Base-by-base conservation (phyloP, 768 basidiomycete species). In the Termitomyces sp. region DNA sequence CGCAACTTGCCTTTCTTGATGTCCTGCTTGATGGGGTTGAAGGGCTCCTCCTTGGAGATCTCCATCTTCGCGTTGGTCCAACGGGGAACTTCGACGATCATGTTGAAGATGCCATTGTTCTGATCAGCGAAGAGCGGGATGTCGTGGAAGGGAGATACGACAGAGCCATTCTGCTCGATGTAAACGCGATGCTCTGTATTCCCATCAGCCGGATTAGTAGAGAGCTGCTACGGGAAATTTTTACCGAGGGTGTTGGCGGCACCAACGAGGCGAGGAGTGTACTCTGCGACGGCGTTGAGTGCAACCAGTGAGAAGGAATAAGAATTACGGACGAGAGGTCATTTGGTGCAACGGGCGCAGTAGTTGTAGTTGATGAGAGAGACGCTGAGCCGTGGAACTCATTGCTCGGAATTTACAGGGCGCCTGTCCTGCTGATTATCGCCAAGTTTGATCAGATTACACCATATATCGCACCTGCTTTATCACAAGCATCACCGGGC, bases 51-150 rank as follows among this genome's bases (percentile, higher is more conserved):
- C 76, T 97, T 99, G 75, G 83, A 96, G 73, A 97, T 97, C 77
- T 99, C 97, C 90, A 98, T 91, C 83, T 99, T 98, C 54, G 97
- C 97, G 80, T 99, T 98, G 73, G 95, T 97, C 97, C 97, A 99
- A 68, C 97, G 90, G 49, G 97, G 97, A 57, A 96, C 85, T 77
- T 97, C 93, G 75, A 97, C 94, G 73, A 97, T 79, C 93, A 98
- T 98, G 88, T 98, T 98, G 77, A 97, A 82, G 79, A 98, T 88
- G 69, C 92, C 92, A 73, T 90, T 90, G 77, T 79, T 87, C 79
- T 88, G 92, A 76, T 99, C 94, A 55, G 94, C 94, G 72, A 97
- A 98, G 68, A 98, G 94, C 12, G 96, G 94, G 71, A 99, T 90
- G 76, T 99, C 97, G 70, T 98, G 97, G 84, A 87, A 94, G 59